phyloP scores from a whole-genome alignment of 2,329 filamentous ascomycete species.

The Neofusicoccum sp. region DNA sequence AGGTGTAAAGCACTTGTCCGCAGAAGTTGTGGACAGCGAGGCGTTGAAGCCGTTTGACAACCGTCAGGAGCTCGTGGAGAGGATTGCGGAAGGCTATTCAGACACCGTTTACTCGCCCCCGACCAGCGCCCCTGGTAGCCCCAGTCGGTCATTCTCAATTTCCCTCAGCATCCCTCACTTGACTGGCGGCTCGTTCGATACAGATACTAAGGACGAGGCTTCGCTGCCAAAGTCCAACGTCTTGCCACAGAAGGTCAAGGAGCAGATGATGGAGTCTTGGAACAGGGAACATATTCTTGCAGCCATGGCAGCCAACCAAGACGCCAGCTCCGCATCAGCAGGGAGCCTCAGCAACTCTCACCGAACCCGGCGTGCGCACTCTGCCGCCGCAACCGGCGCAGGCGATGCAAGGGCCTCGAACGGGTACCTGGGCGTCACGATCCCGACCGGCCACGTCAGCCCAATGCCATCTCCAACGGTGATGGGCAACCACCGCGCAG shows the following conservation, averaged over 20 bases:
- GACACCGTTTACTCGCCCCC: slow-evolving; percentile 64
- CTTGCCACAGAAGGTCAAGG: slow-evolving; percentile 67
- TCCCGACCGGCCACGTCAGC: slow-evolving; percentile 20
- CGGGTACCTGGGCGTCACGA: slow-evolving; percentile 58
- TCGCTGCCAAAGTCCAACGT: slow-evolving; percentile 14
- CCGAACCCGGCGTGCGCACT: slow-evolving; percentile 8
- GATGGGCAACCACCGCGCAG: slow-evolving; percentile 14
- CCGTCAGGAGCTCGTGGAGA: slow-evolving; percentile 69
- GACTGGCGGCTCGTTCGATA: neutral
- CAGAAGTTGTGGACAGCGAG: slow-evolving; percentile 27
- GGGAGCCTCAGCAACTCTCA: slow-evolving; percentile 46
- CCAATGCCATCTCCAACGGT: slow-evolving; percentile 10
- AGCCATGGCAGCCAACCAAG: slow-evolving; percentile 62
- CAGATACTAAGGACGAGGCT: neutral
- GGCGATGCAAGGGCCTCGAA: slow-evolving; percentile 16
- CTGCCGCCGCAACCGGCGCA: slow-evolving; percentile 20
- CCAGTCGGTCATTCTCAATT: slow-evolving; percentile 64
- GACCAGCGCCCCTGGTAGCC: slow-evolving; percentile 70
- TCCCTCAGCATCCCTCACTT: slow-evolving; percentile 48
- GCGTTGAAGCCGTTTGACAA: slow-evolving; percentile 74
- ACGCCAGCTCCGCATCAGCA: slow-evolving; percentile 72
- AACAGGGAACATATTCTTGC: slow-evolving; percentile 73
- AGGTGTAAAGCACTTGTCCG: slow-evolving; percentile 38
- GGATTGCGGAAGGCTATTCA: slow-evolving; percentile 72
- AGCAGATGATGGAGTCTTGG: slow-evolving; percentile 81